A percentile compares a stretch with the other conserved stretches of the same genome.
Conservation (phyloP, 2,329 filamentous ascomycete genomes). For the Paecilomyces dactylethromorphus region DNA sequence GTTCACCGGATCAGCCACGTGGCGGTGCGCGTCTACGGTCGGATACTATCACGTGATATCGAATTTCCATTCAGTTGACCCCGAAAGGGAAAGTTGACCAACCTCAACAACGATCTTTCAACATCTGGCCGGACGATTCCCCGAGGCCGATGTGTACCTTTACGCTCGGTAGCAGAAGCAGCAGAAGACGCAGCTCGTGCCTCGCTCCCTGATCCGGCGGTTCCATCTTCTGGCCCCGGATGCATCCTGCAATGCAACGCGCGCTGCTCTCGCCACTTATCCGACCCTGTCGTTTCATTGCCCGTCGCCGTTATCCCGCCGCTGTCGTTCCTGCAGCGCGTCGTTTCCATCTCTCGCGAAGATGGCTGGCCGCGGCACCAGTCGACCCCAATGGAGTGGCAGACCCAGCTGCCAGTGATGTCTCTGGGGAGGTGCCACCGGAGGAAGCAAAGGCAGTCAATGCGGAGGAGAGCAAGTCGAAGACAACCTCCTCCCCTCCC, state of each 20-base stretch:
- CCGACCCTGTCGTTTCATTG: slow-evolving; percentile 31
- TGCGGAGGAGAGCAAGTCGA: slow-evolving; percentile 9
- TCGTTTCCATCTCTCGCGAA: slow-evolving; percentile 26
- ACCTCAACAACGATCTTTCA: not conserved
- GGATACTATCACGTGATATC: not conserved
- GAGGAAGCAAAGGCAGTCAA: slow-evolving; percentile 10
- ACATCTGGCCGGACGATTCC: not conserved
- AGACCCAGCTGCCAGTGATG: slow-evolving; percentile 13
- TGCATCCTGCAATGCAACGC: slow-evolving; percentile 33
- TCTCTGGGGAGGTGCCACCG: slow-evolving; percentile 14
- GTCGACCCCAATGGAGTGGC: slow-evolving; percentile 20
- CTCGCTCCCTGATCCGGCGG: slow-evolving; percentile 16
- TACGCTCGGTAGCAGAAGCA: slow-evolving; percentile 11
- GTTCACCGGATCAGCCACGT: not conserved
- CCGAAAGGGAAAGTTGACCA: not conserved
- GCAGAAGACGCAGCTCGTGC: slow-evolving; percentile 9
- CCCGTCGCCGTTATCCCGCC: slow-evolving; percentile 28
- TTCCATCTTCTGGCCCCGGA: slow-evolving; percentile 17
- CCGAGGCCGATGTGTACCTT: not conserved
- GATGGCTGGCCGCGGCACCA: slow-evolving; percentile 20
- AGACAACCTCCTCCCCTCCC: slow-evolving; percentile 8
- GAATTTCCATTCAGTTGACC: not conserved
- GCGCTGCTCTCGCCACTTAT: slow-evolving; percentile 24
- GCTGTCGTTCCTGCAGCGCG: slow-evolving; percentile 17
- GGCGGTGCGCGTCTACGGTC: not conserved